Evolutionary conservation across 2,329 filamentous ascomycete species (phyloP).

Genomic region (Monascus ruber): DNA sequence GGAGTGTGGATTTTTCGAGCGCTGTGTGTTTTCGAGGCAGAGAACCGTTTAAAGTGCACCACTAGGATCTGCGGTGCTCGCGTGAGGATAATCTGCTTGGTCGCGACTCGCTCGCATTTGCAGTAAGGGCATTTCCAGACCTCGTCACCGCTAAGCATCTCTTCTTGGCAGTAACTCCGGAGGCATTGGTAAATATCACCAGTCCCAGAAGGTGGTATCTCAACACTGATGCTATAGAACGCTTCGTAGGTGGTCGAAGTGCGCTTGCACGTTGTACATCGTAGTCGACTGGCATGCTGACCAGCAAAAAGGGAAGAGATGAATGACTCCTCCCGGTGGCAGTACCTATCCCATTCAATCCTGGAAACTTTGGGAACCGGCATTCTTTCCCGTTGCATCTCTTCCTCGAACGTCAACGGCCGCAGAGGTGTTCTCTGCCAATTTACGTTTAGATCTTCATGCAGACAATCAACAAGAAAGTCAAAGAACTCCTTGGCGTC

Average conservation of each 20-base stretch:
- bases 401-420: constrained; percentile 48
- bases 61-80: constrained; percentile 70
- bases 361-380: constrained; percentile 54
- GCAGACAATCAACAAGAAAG: constrained; percentile 68
- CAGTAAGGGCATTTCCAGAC: constrained; percentile 66
- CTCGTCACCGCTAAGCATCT: constrained; percentile 56
- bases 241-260: constrained; percentile 58
- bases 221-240: constrained; percentile 60
- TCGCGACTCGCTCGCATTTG: constrained; percentile 54
- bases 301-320: constrained; percentile 71
- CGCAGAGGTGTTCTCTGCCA: constrained; percentile 49
- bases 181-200: constrained; percentile 58
- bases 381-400: constrained; percentile 49
- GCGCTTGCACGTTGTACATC: constrained; percentile 49
- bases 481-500: constrained; percentile 84
- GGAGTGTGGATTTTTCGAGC: constrained; percentile 58
- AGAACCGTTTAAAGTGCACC: constrained; percentile 63
- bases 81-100: constrained; percentile 62
- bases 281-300: constrained; percentile 51
- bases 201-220: constrained; percentile 52
- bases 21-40: constrained; percentile 43
- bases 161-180: constrained; percentile 56
- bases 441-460: constrained; percentile 71
- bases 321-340: constrained; percentile 59
- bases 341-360: constrained; percentile 64